Evolutionary conservation across 2,329 filamentous ascomycete species (phyloP), one percentile per base, ranked within the genome.

Genomic region (Intubia oerlemansii): DNA sequence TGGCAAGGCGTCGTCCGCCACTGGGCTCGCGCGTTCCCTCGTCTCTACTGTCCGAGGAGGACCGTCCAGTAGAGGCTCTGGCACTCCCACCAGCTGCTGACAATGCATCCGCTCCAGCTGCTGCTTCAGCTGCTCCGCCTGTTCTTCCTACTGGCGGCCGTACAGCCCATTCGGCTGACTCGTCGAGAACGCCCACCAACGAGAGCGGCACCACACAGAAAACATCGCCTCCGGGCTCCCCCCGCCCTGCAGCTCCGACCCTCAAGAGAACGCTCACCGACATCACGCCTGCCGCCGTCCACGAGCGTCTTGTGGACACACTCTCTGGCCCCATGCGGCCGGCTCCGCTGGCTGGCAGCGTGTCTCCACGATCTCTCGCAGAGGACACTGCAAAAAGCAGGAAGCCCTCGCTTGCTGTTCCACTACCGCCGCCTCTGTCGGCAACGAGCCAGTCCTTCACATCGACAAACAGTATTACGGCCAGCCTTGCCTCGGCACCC

Each of bases 181-280:
- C 63, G 5, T 64, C 59, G 12, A 51, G 61, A 37, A 61, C 58
- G 5, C 52, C 59, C n/a, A 63, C 59, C 3, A 60, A 65, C 39
- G 64, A 68, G 41, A 65, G 57, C 39, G 53, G 52, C 27, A 59
- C 58, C 5, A 62, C 63, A 3, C 38, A 41, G 4, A 51, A 56
- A 38, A 61, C 59, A 8, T 57, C 61, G 4, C 59, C 66, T 12
- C 65, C 68, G 17, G 36, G 52, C 11, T 65, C 67, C 32, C 58
- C 69, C 37, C 69, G 71, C 31, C 63, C 27, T 63, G 35, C 51
- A 28, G 3, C 23, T 93, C 36, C 90, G 84, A 52, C 69, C 85
- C 42, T n/a, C n/a, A n/a, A n/a, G n/a, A n/a, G n/a, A n/a, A 91
- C 85, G 12, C 76, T 78, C 51, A 95, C 85, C 11, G 85, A 95